Conservation (phyloP, 2,329 filamentous ascomycete genomes). For the Colletotrichum camelliae region DNA sequence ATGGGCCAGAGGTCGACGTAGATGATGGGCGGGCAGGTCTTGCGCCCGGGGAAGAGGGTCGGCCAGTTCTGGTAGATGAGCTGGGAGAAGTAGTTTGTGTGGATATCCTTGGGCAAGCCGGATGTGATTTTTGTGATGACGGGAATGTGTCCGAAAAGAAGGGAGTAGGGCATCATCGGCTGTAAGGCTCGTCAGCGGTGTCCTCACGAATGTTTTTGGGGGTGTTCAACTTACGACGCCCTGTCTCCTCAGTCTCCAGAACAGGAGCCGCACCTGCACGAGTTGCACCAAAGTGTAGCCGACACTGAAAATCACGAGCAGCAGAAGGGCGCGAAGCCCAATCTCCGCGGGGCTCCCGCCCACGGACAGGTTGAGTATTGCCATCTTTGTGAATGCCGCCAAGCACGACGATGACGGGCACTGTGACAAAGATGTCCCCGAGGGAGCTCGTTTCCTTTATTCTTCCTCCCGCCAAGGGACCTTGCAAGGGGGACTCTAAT, state of each 20-base stretch:
- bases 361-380: neutral
- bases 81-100: conserved; percentile 7
- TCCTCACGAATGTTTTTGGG: fast-evolving
- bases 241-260: neutral
- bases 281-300: neutral
- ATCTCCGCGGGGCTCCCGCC: neutral
- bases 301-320: neutral
- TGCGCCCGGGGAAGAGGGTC: conserved; percentile 26
- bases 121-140: neutral
- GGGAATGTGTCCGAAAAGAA: conserved; percentile 8
- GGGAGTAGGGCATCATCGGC: conserved; percentile 18
- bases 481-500: neutral
- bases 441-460: neutral
- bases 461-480: neutral
- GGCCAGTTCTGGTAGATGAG: conserved; percentile 11
- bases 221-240: neutral
- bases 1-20: conserved; percentile 36
- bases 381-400: neutral
- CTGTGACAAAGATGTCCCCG: no score
- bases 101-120: neutral
- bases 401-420: neutral
- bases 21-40: conserved; percentile 26
- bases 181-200: neutral
- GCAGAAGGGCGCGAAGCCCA: neutral
- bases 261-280: neutral